These are phyloP conservation scores for Cadophora luteo-olivacea DNA, from an alignment of 2,329 filamentous ascomycete species.

Conservation along the genomic window DNA sequence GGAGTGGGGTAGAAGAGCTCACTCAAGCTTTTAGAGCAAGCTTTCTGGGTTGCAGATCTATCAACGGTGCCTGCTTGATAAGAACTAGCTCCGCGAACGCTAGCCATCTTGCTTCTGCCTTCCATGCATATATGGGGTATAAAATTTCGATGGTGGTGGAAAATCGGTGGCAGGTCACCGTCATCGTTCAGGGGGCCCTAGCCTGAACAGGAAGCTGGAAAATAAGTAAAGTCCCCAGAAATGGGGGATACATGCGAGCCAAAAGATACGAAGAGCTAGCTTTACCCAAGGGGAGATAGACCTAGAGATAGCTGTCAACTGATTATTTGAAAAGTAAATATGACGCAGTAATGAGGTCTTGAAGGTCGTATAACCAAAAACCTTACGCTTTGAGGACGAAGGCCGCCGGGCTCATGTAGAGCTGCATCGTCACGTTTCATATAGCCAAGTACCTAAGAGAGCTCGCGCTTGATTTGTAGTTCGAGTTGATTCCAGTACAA, in stretches of 20 bases:
- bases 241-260: background rate
- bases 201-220: slow-evolving; percentile 10
- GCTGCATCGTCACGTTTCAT: too few relatives aligned
- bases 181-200: background rate
- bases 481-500: too few relatives aligned
- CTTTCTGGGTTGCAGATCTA: slow-evolving; percentile 6
- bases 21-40: slow-evolving; percentile 13
- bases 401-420: too few relatives aligned
- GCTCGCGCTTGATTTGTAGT: too few relatives aligned
- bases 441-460: too few relatives aligned
- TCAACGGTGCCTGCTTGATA: slow-evolving; percentile 1
- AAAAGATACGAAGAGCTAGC: background rate
- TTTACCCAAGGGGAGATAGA: background rate
- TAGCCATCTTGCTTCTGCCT: background rate
- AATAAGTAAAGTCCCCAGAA: too few relatives aligned
- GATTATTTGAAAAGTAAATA: too few relatives aligned
- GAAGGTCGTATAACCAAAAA: too few relatives aligned
- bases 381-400: too few relatives aligned
- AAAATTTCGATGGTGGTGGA: background rate
- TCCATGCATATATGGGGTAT: background rate
- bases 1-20: background rate
- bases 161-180: background rate
- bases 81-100: background rate
- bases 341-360: too few relatives aligned
- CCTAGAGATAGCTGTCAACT: background rate